These are phyloP conservation scores for Schizosaccharomyces japonicus DNA, from an alignment of 805 yeast genomes.

Conservation along the genomic window DNA sequence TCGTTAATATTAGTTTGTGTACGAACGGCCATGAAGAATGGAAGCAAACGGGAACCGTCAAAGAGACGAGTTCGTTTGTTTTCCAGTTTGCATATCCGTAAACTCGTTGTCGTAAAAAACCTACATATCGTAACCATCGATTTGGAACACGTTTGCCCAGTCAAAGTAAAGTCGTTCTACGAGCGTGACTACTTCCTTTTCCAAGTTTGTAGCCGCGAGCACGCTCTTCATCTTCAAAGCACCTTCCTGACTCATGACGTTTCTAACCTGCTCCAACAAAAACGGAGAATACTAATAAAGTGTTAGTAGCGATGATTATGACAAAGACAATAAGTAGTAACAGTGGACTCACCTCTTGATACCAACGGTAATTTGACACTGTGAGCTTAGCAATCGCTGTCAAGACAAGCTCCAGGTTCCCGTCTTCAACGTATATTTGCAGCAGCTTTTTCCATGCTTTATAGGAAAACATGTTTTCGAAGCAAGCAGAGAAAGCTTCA, in stretches of 20 bases:
- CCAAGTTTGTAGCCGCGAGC: slow-evolving; percentile 41
- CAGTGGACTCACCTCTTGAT: slow-evolving; percentile 28
- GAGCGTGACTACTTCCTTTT: slow-evolving; percentile 33
- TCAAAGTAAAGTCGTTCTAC: slow-evolving; percentile 26
- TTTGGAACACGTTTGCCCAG: slow-evolving; percentile 24
- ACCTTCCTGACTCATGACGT: slow-evolving; percentile 10
- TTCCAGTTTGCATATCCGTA: too few species aligned
- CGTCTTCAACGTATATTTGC: slow-evolving; percentile 28
- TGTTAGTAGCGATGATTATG: not conserved
- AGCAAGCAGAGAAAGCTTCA: slow-evolving; percentile 52
- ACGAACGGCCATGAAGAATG: too few species aligned
- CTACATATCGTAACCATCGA: slow-evolving; percentile 21
- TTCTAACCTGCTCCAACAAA: slow-evolving; percentile 8
- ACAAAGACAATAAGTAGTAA: not conserved
- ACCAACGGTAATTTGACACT: slow-evolving; percentile 99
- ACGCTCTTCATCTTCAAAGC: slow-evolving; percentile 21
- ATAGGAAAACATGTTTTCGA: slow-evolving; percentile 56
- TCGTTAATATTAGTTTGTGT: too few species aligned
- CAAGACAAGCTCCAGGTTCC: slow-evolving; percentile 26
- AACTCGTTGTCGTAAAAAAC: too few species aligned
- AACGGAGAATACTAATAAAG: slow-evolving; percentile 9
- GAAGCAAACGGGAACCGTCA: too few species aligned
- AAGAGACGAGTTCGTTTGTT: too few species aligned
- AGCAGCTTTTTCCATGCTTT: slow-evolving; percentile 53
- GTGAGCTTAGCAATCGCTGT: slow-evolving; percentile 49